Evolutionary conservation across 2,329 filamentous ascomycete genomes (phyloP), one percentile per base, ranked within the genome.

Genomic region (Diaporthe eres): DNA sequence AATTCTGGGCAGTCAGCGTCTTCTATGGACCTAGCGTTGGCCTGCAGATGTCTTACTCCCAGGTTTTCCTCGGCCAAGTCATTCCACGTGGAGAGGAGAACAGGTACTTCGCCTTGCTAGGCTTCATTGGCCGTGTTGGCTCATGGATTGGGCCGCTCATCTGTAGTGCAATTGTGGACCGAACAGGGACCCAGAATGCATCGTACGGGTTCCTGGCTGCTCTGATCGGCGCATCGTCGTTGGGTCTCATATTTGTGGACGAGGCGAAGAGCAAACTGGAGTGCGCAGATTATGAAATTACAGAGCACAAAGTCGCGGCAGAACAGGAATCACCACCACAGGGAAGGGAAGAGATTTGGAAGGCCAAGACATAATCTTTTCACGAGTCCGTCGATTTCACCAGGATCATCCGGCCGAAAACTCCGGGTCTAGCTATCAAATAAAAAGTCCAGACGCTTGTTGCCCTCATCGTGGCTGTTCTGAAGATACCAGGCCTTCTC

Each of bases 91-190:
- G 71, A 7, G 58, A 61, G 39, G 71, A 73, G 44, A 61, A 73
- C 44, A 47, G 55, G 4, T 73, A 19, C 31, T 73, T 73, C 17
- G 55, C 55, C 31, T 17, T 73, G n/a, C 58, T 73, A 3, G 71
- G 71, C 10, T 51, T 73, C 28, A 51, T 63, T 12, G 44, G 44
- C 0, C 60, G 58, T 28, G 39, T 15, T 19, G 44, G 55, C 5
- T 60, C 53, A 15, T 73, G 53, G 53, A 63, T 73, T 12, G 71
- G 71, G 6, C 71, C 71, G 1, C 53, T 73, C 6, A 51, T 73
- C 7, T 61, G 71, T 31, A 61, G 53, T n/a, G 71, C 71, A 0
- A 73, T 73, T 4, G 57, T 73, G 15, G 71, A 73, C 44, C 25
- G 31, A 2, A 73, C 53, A 6, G 71, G 71, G 1, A 39, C 65